Evolutionary conservation across 2,329 filamentous ascomycete species (phyloP), one percentile per base, ranked within the genome.

Genomic region (Septoria linicola): DNA sequence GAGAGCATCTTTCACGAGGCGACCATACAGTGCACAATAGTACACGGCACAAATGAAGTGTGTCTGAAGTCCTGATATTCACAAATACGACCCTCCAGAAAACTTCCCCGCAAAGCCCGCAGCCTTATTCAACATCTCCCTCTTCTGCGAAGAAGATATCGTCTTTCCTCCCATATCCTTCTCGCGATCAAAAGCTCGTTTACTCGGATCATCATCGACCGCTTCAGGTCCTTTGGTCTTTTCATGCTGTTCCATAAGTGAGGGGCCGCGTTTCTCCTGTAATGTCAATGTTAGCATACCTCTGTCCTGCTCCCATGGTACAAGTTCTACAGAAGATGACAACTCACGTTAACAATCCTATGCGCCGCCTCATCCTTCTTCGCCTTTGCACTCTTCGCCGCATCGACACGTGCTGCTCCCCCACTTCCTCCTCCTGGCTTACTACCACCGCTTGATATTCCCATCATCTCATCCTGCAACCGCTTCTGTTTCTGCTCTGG

Each of bases 141-240:
- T 82, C 60, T 85, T 82, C 73, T 96, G 84, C 30, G 84, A 78
- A 59, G 83, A 76, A 2, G 62, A 61, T 46, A 96, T 82, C 63
- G 81, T 83, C 7, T 85, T 85, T 2, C 88, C 73, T 32, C 82
- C 86, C 82, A 97, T 96, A 69, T 97, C 93, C 74, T 96, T 97
- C 69, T 96, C 89, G 57, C 84, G 80, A 72, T 96, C 89, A 71
- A 97, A 97, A 0, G 82, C 86, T 54, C 92, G 79, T 70, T 87
- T 86, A 69, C 89, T 96, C 0, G 93, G 92, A 67, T 97, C 91
- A 70, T 96, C 92, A 41, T 76, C 74, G 30, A 45, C 25, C 1
- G 89, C 82, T 56, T 84, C 82, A 14, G 79, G 75, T 5, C 66
- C 72, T 31, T 69, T 71, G 17, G 67, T 70, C 56, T 72, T 72